Base-by-base conservation (phyloP, 306 rosid genomes). In the Prunus fruticosa region DNA sequence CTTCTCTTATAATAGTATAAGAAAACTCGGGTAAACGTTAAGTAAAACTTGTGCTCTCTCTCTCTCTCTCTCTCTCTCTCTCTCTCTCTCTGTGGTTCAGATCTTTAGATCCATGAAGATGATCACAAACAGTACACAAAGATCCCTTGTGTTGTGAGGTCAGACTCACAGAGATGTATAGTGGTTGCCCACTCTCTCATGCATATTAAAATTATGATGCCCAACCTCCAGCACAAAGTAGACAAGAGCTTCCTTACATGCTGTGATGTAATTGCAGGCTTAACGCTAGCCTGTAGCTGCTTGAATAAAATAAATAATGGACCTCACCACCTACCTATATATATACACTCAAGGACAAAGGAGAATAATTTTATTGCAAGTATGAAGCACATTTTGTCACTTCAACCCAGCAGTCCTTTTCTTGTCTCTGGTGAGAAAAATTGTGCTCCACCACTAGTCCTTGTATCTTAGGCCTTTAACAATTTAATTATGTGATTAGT, bases 111-210 rank as follows among this genome's bases (percentile, higher is more conserved):
- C 64, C 38, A 25, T 12, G 18, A 2, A 60, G 38, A 25, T 11
- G 2, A 23, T 60, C 11, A 57, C 63, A 60, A 13, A 22, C 65
- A 14, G 23, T 25, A 0, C 14, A 56, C 34, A 12, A 27, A 14
- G 34, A 60, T 25, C 18, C 65, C 15, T 5, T 47, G 43, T 38
- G 43, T 12, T 56, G 10, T 69, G 45, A 27, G 64, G 54, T 16
- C 5, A 32, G 38, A 32, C 38, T 32, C n/a, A 43, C 23, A 20
- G 54, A 72, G 13, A 38, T 22, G 1, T 23, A 32, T 73, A 43
- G 77, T 73, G 57, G 58, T 25, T 25, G 14, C 69, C 77, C 77
- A 61, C 77, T 61, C 58, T 73, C 56, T 73, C 20, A 15, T 58
- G 54, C 67, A 9, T 25, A 58, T 73, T 73, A 41, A 43, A 41